phyloP scores from a whole-genome alignment of 106 monocot genomes.

The Dioscorea zingiberensis region DNA sequence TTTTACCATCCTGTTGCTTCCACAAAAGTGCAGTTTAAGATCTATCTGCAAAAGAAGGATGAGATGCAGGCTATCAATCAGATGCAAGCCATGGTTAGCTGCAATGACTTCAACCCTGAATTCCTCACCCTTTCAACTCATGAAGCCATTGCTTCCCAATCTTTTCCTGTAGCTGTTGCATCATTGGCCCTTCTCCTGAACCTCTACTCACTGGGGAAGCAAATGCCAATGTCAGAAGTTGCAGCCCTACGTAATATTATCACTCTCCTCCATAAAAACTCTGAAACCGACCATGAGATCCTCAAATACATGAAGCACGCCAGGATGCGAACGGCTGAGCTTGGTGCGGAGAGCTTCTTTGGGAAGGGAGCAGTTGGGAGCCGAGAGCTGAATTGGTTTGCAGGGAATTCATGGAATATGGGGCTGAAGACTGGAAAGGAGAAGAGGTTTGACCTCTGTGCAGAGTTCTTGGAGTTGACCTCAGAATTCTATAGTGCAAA shows the following conservation, averaged over 20 bases:
- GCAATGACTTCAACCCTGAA: slow-evolving; percentile 82
- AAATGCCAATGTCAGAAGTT: slow-evolving; percentile 76
- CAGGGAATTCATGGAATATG: slow-evolving; percentile 86
- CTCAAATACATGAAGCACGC: slow-evolving; percentile 57
- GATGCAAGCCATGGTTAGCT: slow-evolving; percentile 64
- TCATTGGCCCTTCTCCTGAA: slow-evolving; percentile 66
- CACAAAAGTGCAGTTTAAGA: slow-evolving; percentile 55
- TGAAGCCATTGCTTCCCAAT: slow-evolving; percentile 70
- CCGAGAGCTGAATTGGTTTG: slow-evolving; percentile 88
- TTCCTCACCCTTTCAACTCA: slow-evolving; percentile 80
- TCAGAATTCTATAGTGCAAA: slow-evolving; percentile 58
- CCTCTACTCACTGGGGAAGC: slow-evolving; percentile 65
- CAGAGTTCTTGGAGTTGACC: slow-evolving; percentile 74
- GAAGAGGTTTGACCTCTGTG: slow-evolving; percentile 43
- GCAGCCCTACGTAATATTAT: slow-evolving; percentile 67
- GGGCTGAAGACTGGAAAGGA: slow-evolving; percentile 61
- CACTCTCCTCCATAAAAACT: slow-evolving; percentile 40
- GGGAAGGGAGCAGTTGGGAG: slow-evolving; percentile 50
- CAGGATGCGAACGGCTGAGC: slow-evolving; percentile 40
- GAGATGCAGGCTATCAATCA: slow-evolving; percentile 69
- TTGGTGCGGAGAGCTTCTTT: slow-evolving; percentile 62
- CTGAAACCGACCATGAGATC: slow-evolving; percentile 44
- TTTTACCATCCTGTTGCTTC: too few relatives aligned
- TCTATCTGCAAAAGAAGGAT: slow-evolving; percentile 70
- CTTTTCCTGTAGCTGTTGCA: slow-evolving; percentile 49